These are phyloP conservation scores for Salix suchowensis DNA, from an alignment of 345 rosid species.

Conservation along the genomic window DNA sequence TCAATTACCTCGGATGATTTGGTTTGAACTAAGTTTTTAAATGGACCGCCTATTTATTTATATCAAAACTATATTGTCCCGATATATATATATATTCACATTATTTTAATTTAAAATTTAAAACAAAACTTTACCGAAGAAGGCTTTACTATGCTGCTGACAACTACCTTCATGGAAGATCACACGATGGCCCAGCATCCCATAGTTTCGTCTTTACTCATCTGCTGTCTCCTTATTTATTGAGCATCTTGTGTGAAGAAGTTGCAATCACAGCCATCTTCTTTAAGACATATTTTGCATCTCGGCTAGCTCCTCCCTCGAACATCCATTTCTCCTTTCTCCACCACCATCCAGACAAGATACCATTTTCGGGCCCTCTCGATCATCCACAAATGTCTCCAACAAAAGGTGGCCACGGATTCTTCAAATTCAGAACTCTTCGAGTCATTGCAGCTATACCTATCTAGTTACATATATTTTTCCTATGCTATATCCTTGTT, in stretches of 20 bases:
- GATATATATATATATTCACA: too few relatives aligned
- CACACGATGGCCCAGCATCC: not conserved
- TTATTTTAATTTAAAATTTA: too few relatives aligned
- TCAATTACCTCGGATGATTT: too few relatives aligned
- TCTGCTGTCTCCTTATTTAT: not conserved
- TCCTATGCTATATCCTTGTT: not conserved
- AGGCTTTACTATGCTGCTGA: not conserved
- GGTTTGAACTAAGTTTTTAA: too few relatives aligned
- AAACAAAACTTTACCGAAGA: too few relatives aligned
- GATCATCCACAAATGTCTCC: conserved; percentile 19
- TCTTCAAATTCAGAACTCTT: conserved; percentile 27
- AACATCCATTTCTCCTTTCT: not conserved
- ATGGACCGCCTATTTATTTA: too few relatives aligned
- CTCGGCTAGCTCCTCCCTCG: not conserved
- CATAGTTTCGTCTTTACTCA: not conserved
- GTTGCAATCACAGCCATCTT: not conserved
- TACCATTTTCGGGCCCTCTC: not conserved
- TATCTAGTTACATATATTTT: not conserved
- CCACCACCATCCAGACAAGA: not conserved
- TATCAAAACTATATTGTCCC: too few relatives aligned
- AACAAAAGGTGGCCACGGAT: conserved; percentile 25
- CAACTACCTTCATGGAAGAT: not conserved
- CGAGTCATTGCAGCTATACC: not conserved
- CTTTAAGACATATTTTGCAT: not conserved
- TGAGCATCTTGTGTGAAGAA: not conserved